Evolutionary conservation across 352 stramenopile genomes (phyloP), one percentile per base, ranked within the genome.

Genomic region (Phytophthora agathidicida): DNA sequence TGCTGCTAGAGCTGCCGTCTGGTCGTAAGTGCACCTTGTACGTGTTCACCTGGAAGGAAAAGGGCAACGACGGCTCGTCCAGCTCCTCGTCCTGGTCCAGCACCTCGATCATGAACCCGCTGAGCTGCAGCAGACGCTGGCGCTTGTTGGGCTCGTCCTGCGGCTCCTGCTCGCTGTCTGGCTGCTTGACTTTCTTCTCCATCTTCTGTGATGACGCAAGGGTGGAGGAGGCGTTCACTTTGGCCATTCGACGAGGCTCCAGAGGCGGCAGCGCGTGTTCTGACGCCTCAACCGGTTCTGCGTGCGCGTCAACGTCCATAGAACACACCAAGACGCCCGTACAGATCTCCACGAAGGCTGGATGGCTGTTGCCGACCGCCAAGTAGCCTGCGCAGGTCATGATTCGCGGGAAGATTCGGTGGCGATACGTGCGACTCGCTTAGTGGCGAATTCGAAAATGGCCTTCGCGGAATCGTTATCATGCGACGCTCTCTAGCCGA

Each of bases 361-460:
- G 53, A 31, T 57, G 61, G 39, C 63, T 75, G 68, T 80, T 83
- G 50, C 73, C 74, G n/a, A 86, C 61, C 42, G 88, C 66, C 49
- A 92, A 68, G 51, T 80, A 89, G 10, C 83, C 83, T 6, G 80
- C 83, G 55, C 80, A 86, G 0, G 80, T 77, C 83, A 92, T 92
- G 54, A 14, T 44, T 45, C 23, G 9, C 20, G 23, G 16, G 14
- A 53, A 56, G 14, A 39, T 54, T 54, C 31, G 24, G 16, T 41
- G 9, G 11, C 27, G 23, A 8, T 59, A 23, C 26, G 43, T 2
- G 17, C 19, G 33, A 33, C n/a, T 45, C 30, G 23, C 39, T 44
- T 16, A 60, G 49, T 42, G n/a, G n/a, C n/a, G n/a, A n/a, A 54
- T 64, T 51, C 36, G 24, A 32, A 59, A 52, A 53, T 61, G 52